Evolutionary conservation across 2,329 filamentous ascomycete genomes (phyloP), one percentile per base, ranked within the genome.

Genomic region (Samsoniella hepiali): DNA sequence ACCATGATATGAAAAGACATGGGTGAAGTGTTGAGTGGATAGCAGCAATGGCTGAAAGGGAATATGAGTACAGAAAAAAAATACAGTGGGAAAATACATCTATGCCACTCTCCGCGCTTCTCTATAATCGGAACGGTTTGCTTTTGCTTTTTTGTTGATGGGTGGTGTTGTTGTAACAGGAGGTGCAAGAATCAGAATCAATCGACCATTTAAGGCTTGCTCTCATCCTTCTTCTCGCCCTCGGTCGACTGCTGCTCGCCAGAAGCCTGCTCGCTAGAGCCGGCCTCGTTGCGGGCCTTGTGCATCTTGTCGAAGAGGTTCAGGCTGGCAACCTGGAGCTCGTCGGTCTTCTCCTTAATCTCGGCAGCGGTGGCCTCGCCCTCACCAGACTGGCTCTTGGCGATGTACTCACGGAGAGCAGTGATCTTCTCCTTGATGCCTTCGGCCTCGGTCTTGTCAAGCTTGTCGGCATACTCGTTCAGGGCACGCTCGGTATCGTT

Each of bases 251-350:
- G 74, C 75, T 62, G 60, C 72, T 80, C 71, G 76, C 72, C 77
- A 70, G 71, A 79, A 71, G 75, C 68, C 73, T 84, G 79, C 75
- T 85, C 78, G 75, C 82, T 78, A 64, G 72, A 68, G 73, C 82
- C 77, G 71, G 82, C 83, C 82, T 93, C 90, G 70, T 81, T 78
- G 72, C 91, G 89, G 70, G 94, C 92, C 86, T 96, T 96, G 91
- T 99, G 94, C 91, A 99, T 97, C 90, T 98, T 97, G 84, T 98
- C 95, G 79, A 99, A 98, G 74, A 98, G 88, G 82, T 91, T 96
- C 81, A 99, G 84, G 80, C 90, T 94, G 70, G 94, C 91, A 77
- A 90, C 91, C 84, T 98, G 95, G 75, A 99, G 91, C 81, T 97
- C 94, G 70, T 98, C 95, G 73, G 91, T 96, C 91, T 97, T 97